These are phyloP conservation scores for Nannizzia gypsea DNA, from an alignment of 2,329 filamentous ascomycete species.

Conservation along the genomic window DNA sequence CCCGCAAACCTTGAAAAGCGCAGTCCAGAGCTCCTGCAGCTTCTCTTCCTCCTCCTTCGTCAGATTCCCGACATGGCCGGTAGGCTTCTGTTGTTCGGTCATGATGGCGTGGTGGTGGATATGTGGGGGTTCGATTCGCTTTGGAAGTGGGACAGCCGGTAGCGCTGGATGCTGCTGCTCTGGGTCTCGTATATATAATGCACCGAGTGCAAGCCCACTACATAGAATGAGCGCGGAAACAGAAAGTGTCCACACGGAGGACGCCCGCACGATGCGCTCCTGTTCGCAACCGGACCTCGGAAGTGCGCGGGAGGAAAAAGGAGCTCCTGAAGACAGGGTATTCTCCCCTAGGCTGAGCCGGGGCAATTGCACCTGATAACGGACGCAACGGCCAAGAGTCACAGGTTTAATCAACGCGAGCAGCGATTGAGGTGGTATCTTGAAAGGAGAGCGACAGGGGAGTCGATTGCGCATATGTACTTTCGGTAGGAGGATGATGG, in stretches of 20 bases:
- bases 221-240: slow-evolving; percentile 24
- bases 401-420: not conserved
- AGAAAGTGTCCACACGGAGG: slow-evolving; percentile 29
- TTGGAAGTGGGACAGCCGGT: not conserved
- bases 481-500: not conserved
- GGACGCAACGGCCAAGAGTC: not conserved
- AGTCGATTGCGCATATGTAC: slow-evolving; percentile 3
- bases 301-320: not conserved
- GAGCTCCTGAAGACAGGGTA: not conserved
- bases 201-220: slow-evolving; percentile 25
- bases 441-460: not conserved
- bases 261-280: slow-evolving; percentile 18
- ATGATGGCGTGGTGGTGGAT: slow-evolving; percentile 17
- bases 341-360: not conserved
- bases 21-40: slow-evolving; percentile 73
- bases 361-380: not conserved
- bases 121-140: not conserved
- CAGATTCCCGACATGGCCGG: slow-evolving; percentile 70
- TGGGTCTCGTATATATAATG: slow-evolving; percentile 21
- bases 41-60: slow-evolving; percentile 84
- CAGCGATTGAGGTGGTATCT: not conserved
- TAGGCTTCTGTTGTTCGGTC: slow-evolving; percentile 22
- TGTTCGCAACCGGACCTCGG: not conserved
- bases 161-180: not conserved
- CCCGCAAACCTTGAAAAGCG: slow-evolving; percentile 61